Evolutionary conservation across 805 yeast species (phyloP), one percentile per base, ranked within the genome.

Genomic region (Naumovozyma castellii): DNA sequence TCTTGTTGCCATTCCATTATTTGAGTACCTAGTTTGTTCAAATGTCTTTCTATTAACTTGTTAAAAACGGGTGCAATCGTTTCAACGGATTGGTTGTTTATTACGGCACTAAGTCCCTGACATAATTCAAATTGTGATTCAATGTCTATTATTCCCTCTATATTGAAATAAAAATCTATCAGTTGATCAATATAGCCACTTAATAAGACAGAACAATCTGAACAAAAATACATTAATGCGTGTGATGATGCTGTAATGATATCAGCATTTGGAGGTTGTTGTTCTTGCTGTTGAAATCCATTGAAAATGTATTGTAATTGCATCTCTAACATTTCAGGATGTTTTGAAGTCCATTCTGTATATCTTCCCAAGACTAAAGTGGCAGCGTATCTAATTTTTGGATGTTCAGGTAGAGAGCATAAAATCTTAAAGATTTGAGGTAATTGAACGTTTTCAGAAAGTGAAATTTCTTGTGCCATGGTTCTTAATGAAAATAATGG

Each of bases 341-440:
- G 94, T 48, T 76, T 72, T 3, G 87, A 68, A 0, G 97, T 85
- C 97, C 98, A 92, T 63, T 83, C 86, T 2, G 97, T 84, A 60
- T 92, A 92, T 51, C 98, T 72, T n/a, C 98, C 97, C 32, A 92
- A 66, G 1, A 92, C 95, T 54, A 92, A 69, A 0, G 95, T 86
- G 1, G 95, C 87, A 5, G 97, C 94, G 56, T 90, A 92, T 58
- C 95, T 72, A 38, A 92, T 76, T 56, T 85, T 84, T 16, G 82
- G 78, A 54, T 85, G 87, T 48, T 84, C 90, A 1, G 97, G 95
- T 40, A 85, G 65, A 61, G 34, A 74, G 70, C 94, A 84, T 75
- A 47, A 32, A 15, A 59, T 46, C 32, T 50, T 45, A 18, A 64
- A 46, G 10, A 88, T 77, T 42, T 76, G 73, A 1, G 97, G 95